Evolutionary conservation across 179 eudicot species (phyloP).

Genomic region (Carnegiea gigantea): DNA sequence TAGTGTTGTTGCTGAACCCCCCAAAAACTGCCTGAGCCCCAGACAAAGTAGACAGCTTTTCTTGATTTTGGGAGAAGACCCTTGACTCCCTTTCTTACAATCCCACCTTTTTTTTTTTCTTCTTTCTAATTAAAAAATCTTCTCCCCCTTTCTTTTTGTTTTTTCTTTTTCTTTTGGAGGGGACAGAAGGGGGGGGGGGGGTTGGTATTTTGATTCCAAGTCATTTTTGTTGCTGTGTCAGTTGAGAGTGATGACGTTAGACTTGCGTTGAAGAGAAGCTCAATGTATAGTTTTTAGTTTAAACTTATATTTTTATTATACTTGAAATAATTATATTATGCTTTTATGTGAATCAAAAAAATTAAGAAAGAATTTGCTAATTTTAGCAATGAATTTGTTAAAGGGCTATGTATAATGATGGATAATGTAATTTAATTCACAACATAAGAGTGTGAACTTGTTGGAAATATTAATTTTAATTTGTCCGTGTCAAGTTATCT

Average conservation of each 20-base stretch:
- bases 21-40: not conserved
- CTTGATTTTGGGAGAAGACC: constrained; percentile 14
- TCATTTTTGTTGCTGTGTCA: not conserved
- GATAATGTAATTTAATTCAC: too few species aligned
- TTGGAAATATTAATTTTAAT: too few species aligned
- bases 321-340: not conserved
- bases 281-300: not conserved
- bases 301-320: not conserved
- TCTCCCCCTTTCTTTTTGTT: not conserved
- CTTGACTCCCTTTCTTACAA: not conserved
- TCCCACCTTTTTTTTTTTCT: not conserved
- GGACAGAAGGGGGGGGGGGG: not conserved
- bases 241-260: not conserved
- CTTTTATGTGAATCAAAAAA: not conserved
- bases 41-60: constrained; percentile 14
- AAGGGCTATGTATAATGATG: too few species aligned
- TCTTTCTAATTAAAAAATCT: not conserved
- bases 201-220: not conserved
- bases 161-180: not conserved
- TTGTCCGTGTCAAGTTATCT: too few species aligned
- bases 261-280: constrained; percentile 6
- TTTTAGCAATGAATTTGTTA: too few species aligned
- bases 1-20: not conserved
- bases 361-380: not conserved
- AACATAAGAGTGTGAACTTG: too few species aligned